A percentile compares a stretch with the other conserved stretches of the same genome.
Conservation (phyloP, 179 eudicot genomes). For the Beta lomatogona region DNA sequence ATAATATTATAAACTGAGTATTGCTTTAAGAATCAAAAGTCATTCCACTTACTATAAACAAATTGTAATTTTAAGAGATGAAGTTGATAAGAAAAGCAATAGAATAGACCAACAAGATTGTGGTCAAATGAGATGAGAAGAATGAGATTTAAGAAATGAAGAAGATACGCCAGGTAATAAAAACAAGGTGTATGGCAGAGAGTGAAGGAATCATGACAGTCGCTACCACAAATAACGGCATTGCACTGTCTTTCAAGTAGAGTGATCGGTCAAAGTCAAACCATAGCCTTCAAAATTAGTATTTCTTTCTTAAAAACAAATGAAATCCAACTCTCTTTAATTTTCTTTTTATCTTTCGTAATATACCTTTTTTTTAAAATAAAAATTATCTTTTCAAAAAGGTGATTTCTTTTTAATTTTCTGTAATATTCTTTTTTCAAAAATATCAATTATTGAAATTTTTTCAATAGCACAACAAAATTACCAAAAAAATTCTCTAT, state of each 20-base stretch:
- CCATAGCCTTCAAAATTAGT: constrained; percentile 7
- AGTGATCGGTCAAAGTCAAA: constrained; percentile 37
- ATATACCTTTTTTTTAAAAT: background rate
- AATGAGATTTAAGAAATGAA: background rate
- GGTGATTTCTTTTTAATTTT: too few species aligned
- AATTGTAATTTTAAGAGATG: too few species aligned
- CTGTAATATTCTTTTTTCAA: too few species aligned
- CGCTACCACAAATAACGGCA: constrained; percentile 33
- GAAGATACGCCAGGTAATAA: constrained; percentile 8
- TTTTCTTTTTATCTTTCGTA: background rate
- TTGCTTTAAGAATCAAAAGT: too few species aligned
- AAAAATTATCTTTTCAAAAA: background rate
- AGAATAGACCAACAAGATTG: background rate
- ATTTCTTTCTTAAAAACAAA: background rate
- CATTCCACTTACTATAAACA: too few species aligned
- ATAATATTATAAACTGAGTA: too few species aligned
- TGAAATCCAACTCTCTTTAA: background rate
- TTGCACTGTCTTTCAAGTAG: constrained; percentile 4
- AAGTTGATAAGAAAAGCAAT: too few species aligned
- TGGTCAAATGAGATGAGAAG: constrained; percentile 9
- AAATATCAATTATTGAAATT: too few species aligned
- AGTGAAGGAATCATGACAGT: constrained; percentile 21
- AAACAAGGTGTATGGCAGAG: constrained; percentile 7
- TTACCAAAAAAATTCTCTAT: too few species aligned
- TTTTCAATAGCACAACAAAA: too few species aligned